Evolutionary conservation across 257 asterid genomes (phyloP), one percentile per base, ranked within the genome.

Genomic region (Ligustrum vulgare): DNA sequence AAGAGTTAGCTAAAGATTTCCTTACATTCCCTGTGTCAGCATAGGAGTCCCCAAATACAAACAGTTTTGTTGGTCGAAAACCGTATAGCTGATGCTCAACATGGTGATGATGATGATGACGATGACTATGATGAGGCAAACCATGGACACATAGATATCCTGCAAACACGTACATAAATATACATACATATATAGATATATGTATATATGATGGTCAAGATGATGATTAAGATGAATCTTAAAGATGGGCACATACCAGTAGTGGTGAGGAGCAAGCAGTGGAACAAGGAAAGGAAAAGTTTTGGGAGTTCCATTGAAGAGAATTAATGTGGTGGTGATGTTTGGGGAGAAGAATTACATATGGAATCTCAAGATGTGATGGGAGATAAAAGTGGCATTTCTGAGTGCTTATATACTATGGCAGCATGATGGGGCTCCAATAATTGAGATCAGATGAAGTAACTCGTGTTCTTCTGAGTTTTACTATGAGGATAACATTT

Each of bases 41-140:
- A 39, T 95, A 95, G 1, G 99, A 93, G 72, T 95, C 99, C 18
- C 99, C 98, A 62, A 95, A 95, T 5, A 93, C 99, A 69, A 95
- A 95, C 4, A 93, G 76, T 84, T 89, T 92, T 8, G 88, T 78
- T 25, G 90, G 88, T 16, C 81, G 70, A 28, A 75, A 78, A 3
- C 80, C 35, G 8, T 60, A 60, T 3, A 36, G 11, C 75, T 75
- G 72, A 3, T 62, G 69, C 60, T 69, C 54, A 28, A 79, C 77
- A 62, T 71, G 49, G 39, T 66, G 45, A 18, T 47, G 82, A 32
- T 23, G 49, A 10, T 67, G 75, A 75, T 74, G 89, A 56, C 64
- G 65, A 58, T 15, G 66, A 23, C 66, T 23, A 67, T 72, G 82
- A 1, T 18, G 75, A 4, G 69, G 11, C 6, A 86, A 81, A 11